A percentile compares a stretch with the other conserved stretches of the same genome.
phyloP scores from a whole-genome alignment of 1,139 yeast species.

The Yamadazyma taylorii region DNA sequence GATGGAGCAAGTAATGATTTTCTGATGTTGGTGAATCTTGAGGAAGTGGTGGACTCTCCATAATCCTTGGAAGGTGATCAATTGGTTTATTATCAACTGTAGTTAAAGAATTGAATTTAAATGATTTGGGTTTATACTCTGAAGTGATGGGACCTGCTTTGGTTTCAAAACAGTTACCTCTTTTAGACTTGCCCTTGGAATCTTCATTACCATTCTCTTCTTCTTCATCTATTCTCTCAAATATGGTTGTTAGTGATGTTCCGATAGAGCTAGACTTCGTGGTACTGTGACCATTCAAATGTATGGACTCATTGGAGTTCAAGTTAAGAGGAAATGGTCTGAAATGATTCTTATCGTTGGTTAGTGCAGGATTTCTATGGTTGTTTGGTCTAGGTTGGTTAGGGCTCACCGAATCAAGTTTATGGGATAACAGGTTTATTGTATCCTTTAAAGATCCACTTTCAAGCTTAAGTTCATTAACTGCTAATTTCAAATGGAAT shows the following conservation, averaged over 20 bases:
- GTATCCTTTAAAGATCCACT: neutral
- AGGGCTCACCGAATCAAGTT: neutral
- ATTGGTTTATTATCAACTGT: constrained; percentile 1
- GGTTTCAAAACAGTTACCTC: too few relatives aligned
- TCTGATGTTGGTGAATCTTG: too few relatives aligned
- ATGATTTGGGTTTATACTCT: too few relatives aligned
- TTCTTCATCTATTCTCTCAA: constrained; percentile 3
- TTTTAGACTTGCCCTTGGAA: too few relatives aligned
- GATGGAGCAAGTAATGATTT: constrained; percentile 18
- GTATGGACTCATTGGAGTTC: constrained; percentile 3
- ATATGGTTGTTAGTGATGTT: constrained; percentile 5
- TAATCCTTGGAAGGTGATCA: neutral
- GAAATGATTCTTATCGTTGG: too few relatives aligned
- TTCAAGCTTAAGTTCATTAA: neutral
- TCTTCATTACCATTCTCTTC: neutral
- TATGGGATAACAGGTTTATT: neutral
- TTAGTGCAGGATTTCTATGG: too few relatives aligned
- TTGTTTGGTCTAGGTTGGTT: too few relatives aligned
- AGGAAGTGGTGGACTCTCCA: neutral
- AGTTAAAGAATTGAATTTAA: too few relatives aligned
- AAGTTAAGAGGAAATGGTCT: constrained; percentile 9
- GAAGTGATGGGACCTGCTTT: too few relatives aligned
- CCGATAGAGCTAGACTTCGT: constrained; percentile 5
- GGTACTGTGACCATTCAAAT: constrained; percentile 14
- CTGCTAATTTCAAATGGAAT: neutral